Percentiles rank a stretch among this genome's conserved stretches.
Conservation (phyloP, 495 filamentous ascomycete genomes). For the Aspergillus steynii region DNA sequence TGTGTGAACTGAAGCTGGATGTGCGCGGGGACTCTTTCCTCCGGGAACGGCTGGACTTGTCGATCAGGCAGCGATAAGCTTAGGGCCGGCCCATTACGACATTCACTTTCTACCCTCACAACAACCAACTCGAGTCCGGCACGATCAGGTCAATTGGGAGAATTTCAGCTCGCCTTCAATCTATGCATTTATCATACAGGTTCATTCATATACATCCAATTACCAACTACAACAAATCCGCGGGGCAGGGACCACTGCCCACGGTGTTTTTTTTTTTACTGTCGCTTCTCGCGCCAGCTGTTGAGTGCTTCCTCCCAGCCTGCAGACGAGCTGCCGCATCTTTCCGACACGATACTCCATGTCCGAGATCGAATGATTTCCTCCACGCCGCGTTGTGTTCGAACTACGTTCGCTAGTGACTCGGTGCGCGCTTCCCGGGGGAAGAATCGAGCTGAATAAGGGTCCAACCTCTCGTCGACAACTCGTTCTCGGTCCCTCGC, state of each 20-base stretch:
- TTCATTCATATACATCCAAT: background rate
- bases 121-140: background rate
- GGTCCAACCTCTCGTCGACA: slow-evolving; percentile 88
- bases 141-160: background rate
- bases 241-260: background rate
- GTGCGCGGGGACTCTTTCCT: slow-evolving; percentile 40
- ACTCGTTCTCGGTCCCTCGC: slow-evolving; percentile 70
- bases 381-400: slow-evolving; percentile 86
- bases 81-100: slow-evolving; percentile 12
- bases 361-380: slow-evolving; percentile 79
- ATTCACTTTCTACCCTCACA: background rate
- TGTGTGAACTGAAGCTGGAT: slow-evolving; percentile 40
- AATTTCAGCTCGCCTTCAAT: background rate
- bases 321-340: slow-evolving; percentile 62
- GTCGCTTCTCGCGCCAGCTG: slow-evolving; percentile 53
- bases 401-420: slow-evolving; percentile 69
- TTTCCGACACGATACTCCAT: slow-evolving; percentile 78
- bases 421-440: slow-evolving; percentile 84
- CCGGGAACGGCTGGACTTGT: slow-evolving; percentile 2
- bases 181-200: slow-evolving; percentile 18
- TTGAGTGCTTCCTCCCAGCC: slow-evolving; percentile 66
- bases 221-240: background rate
- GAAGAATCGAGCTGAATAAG: slow-evolving; percentile 84
- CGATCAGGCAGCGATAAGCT: slow-evolving; percentile 26
- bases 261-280: background rate